Conservation (phyloP, 768 basidiomycete species). For the Rhodocollybia butyracea region DNA sequence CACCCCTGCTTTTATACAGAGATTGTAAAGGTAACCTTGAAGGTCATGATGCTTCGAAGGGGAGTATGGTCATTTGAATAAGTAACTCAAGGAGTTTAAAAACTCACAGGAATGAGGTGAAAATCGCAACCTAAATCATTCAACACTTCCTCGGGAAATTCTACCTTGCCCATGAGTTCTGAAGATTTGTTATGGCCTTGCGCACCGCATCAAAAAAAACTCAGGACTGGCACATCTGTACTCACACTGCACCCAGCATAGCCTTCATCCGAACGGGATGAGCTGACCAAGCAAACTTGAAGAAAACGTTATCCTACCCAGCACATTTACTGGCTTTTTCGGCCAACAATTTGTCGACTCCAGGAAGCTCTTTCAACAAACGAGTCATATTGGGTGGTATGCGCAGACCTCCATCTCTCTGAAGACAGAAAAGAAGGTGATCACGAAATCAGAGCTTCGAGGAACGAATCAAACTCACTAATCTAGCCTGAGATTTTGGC, state of each 20-base stretch:
- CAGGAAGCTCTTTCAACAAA: constrained; percentile 7
- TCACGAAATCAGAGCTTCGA: no score
- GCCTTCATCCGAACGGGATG: no score
- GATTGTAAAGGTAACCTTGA: background rate
- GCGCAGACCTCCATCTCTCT: constrained; percentile 6
- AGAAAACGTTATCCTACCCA: background rate
- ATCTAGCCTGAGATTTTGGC: no score
- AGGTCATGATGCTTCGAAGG: background rate
- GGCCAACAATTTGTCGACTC: background rate
- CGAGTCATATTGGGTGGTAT: constrained; percentile 15
- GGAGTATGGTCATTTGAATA: background rate
- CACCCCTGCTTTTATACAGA: background rate
- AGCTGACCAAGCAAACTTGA: no score
- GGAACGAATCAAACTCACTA: no score
- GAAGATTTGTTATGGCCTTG: background rate
- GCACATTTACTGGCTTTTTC: background rate
- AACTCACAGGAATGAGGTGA: constrained; percentile 8
- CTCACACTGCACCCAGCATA: background rate
- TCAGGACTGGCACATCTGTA: background rate
- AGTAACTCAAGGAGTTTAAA: no score
- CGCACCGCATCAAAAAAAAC: background rate
- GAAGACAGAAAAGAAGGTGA: no score
- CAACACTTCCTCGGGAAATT: constrained; percentile 9
- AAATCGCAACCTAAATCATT: constrained; percentile 8
- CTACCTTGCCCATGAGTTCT: background rate